A percentile compares a stretch with the other conserved stretches of the same genome.
Conservation (phyloP, 345 rosid species). For the Euclidium syriacum region DNA sequence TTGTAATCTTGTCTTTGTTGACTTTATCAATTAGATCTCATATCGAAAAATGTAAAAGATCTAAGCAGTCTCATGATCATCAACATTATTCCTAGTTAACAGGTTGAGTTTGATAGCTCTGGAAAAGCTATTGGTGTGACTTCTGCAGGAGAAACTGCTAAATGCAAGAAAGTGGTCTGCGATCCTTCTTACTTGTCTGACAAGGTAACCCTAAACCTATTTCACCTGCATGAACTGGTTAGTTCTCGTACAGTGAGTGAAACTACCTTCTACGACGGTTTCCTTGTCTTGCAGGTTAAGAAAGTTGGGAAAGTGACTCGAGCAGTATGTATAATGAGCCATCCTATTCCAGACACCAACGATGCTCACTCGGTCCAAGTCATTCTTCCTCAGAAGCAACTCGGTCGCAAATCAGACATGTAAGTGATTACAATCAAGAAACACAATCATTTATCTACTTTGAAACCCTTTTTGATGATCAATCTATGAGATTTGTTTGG, state of each 20-base stretch:
- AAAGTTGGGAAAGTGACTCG: conserved; percentile 85
- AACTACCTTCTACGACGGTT: neutral
- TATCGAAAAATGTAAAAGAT: neutral
- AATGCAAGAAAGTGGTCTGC: conserved; percentile 88
- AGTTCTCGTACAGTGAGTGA: neutral
- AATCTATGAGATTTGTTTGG: neutral
- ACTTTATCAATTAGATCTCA: neutral
- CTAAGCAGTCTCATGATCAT: conserved; percentile 1
- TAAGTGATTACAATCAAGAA: conserved; percentile 28
- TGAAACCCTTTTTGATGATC: neutral
- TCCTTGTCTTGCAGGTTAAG: conserved; percentile 46
- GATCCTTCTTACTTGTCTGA: conserved; percentile 83
- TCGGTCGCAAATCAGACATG: conserved; percentile 92
- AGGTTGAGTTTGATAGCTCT: conserved; percentile 71
- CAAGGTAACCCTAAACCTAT: conserved; percentile 45
- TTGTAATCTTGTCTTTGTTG: neutral
- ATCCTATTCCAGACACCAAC: conserved; percentile 80
- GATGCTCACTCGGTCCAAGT: conserved; percentile 92
- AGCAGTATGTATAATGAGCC: conserved; percentile 96
- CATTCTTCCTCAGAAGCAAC: conserved; percentile 94
- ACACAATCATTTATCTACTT: neutral
- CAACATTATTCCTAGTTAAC: neutral
- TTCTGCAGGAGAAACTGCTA: conserved; percentile 87
- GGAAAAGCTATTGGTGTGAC: conserved; percentile 82
- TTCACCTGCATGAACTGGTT: neutral